A percentile compares a stretch with the other conserved stretches of the same genome.
These are phyloP conservation scores for Penicillium sp. DNA, from an alignment of 2,329 filamentous ascomycete genomes.

Conservation along the genomic window DNA sequence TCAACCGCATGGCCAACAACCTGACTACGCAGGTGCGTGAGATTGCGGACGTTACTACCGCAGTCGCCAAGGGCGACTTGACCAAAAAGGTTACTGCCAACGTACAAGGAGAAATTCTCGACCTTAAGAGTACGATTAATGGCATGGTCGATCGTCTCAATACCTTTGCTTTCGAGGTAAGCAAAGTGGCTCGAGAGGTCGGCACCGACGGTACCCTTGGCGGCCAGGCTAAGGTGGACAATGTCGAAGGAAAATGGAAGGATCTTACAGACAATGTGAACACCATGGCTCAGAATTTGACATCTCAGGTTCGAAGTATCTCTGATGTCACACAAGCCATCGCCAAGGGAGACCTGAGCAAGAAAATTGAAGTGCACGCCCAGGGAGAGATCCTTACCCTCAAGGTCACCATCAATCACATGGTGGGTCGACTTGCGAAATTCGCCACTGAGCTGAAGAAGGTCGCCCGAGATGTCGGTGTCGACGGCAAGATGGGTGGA, in stretches of 20 bases:
- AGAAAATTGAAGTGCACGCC: constrained; percentile 92
- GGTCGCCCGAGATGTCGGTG: constrained; percentile 93
- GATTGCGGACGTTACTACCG: constrained; percentile 94
- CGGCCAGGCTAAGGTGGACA: constrained; percentile 63
- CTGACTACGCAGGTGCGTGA: constrained; percentile 96
- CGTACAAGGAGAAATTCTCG: constrained; percentile 88
- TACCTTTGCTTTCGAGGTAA: constrained; percentile 64
- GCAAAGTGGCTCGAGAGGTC: constrained; percentile 64
- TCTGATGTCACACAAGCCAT: constrained; percentile 94
- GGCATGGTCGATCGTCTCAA: constrained; percentile 66
- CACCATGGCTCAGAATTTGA: constrained; percentile 65
- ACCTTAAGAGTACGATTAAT: constrained; percentile 86
- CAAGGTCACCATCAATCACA: constrained; percentile 97
- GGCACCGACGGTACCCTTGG: constrained; percentile 64
- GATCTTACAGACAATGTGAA: constrained; percentile 67
- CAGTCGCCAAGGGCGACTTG: constrained; percentile 89
- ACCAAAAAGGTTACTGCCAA: constrained; percentile 95
- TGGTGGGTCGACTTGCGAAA: constrained; percentile 91
- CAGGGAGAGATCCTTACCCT: constrained; percentile 91
- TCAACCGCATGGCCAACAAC: constrained; percentile 99
- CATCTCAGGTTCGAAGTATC: constrained; percentile 76
- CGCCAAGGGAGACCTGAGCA: constrained; percentile 91
- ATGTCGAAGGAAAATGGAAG: constrained; percentile 67
- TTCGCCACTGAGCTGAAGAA: constrained; percentile 96
- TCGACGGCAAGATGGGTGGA: constrained; percentile 97